Base-by-base conservation (phyloP, 768 basidiomycete genomes). In the Rossbeevera mucosa region DNA sequence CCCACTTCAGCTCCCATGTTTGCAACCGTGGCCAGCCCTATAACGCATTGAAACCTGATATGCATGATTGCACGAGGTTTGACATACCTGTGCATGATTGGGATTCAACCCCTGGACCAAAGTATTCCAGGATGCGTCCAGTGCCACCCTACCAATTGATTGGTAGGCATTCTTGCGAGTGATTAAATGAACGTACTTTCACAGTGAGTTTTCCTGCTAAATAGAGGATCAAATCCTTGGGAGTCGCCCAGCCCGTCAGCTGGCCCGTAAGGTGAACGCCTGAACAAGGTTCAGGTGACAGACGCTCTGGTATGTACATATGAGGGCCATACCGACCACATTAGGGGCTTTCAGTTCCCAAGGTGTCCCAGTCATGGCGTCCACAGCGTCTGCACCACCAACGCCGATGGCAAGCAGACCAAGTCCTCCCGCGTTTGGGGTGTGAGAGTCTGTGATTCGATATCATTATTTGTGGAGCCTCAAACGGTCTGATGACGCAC, bases 1-100 rank as follows among this genome's bases (percentile, higher is more conserved):
- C 96, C 96, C n/a, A 98, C 94, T 75, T 99, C 96, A 12, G 96
- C 96, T 47, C 96, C 96, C 96, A 98, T 99, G 71, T 99, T 98
- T 41, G 91, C 88, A 50, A 99, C 88, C 2, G 96, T 98, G 1
- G 95, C 96, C 49, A 96, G 73, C 50, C 91, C 89, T 88, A 46
- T 25, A 42, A 44, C 11, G 33, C 18, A 46, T 22, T 42, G 13
- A 52, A 44, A 42, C 36, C 31, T 50, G 9, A 40, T 36, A 48
- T 13, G 25, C 47, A 25, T n/a, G 8, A 25, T 18, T 38, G 11
- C 9, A 38, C 5, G 42, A 25, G 36, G 42, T 21, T 48, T 9
- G 28, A 16, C 70, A 56, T 68, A 82, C 93, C 94, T 57, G 96
- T 98, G 67, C 93, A 96, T 16, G 94, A 97, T 62, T 95, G 93